Conservation (phyloP, 768 basidiomycete species). For the Leccinum subgranulosum region DNA sequence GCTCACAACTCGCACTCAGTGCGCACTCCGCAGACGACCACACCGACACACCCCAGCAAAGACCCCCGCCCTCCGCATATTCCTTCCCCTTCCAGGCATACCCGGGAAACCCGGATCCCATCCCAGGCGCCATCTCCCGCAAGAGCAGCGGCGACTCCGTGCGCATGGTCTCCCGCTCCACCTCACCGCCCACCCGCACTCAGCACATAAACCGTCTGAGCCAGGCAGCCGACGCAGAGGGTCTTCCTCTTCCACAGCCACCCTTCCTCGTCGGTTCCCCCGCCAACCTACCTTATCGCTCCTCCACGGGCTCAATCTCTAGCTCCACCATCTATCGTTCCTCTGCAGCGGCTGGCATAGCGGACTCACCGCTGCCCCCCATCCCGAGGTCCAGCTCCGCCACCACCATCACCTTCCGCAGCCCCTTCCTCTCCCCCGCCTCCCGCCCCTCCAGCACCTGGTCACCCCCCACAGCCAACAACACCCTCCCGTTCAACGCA, state of each 20-base stretch:
- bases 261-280: slow-evolving; percentile 39
- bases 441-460: slow-evolving; percentile 62
- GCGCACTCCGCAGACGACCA: slow-evolving; percentile 20
- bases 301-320: slow-evolving; percentile 23
- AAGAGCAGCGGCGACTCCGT: slow-evolving; percentile 43
- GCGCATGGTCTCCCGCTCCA: slow-evolving; percentile 25
- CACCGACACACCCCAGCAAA: not conserved
- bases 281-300: slow-evolving; percentile 40
- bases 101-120: slow-evolving; percentile 64
- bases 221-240: slow-evolving; percentile 13
- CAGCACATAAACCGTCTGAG: slow-evolving; percentile 21
- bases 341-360: slow-evolving; percentile 21
- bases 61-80: slow-evolving; percentile 42
- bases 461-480: slow-evolving; percentile 50
- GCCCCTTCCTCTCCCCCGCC: slow-evolving; percentile 68
- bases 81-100: slow-evolving; percentile 57
- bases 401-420: slow-evolving; percentile 50
- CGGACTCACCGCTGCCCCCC: slow-evolving; percentile 6
- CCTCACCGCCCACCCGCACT: slow-evolving; percentile 13
- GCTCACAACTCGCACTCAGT: slow-evolving; percentile 24
- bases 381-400: slow-evolving; percentile 42
- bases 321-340: slow-evolving; percentile 30
- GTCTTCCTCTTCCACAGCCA: slow-evolving; percentile 42
- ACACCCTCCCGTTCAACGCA: slow-evolving; percentile 23
- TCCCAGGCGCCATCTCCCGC: slow-evolving; percentile 42